A percentile compares a stretch with the other conserved stretches of the same genome.
phyloP scores from a whole-genome alignment of 2,329 filamentous ascomycete species.

The Claviceps monticola region DNA sequence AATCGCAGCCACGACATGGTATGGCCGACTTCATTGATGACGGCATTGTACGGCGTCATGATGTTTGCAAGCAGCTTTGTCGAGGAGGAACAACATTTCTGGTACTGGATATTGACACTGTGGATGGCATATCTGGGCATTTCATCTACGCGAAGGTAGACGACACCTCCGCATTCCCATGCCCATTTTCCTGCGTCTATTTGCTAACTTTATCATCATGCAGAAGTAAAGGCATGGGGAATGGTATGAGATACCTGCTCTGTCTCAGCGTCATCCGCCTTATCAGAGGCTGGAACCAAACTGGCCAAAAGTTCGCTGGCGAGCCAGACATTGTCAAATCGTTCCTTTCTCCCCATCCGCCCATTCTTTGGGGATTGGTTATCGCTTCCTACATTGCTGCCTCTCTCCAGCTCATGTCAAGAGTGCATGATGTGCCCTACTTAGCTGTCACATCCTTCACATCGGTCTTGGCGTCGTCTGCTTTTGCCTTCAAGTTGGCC shows the following conservation, averaged over 20 bases:
- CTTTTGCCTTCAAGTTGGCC: conserved; percentile 75
- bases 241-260: conserved; percentile 21
- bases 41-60: conserved; percentile 55
- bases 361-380: conserved; percentile 62
- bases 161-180: background rate
- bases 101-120: conserved; percentile 76
- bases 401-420: conserved; percentile 29
- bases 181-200: background rate
- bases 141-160: conserved; percentile 29
- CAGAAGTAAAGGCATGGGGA: conserved; percentile 15
- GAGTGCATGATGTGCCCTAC: conserved; percentile 27
- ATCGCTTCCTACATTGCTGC: conserved; percentile 53
- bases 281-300: conserved; percentile 81
- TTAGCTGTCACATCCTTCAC: conserved; percentile 26
- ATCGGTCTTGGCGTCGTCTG: conserved; percentile 32
- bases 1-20: conserved; percentile 24
- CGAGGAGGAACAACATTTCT: conserved; percentile 96
- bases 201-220: background rate
- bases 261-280: conserved; percentile 52
- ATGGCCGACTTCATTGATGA: conserved; percentile 31
- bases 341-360: conserved; percentile 50
- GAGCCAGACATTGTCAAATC: conserved; percentile 70
- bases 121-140: conserved; percentile 48
- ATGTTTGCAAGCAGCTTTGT: conserved; percentile 99
- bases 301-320: conserved; percentile 91